Conservation (phyloP, 352 stramenopile genomes). For the Globisporangium barbulae region DNA sequence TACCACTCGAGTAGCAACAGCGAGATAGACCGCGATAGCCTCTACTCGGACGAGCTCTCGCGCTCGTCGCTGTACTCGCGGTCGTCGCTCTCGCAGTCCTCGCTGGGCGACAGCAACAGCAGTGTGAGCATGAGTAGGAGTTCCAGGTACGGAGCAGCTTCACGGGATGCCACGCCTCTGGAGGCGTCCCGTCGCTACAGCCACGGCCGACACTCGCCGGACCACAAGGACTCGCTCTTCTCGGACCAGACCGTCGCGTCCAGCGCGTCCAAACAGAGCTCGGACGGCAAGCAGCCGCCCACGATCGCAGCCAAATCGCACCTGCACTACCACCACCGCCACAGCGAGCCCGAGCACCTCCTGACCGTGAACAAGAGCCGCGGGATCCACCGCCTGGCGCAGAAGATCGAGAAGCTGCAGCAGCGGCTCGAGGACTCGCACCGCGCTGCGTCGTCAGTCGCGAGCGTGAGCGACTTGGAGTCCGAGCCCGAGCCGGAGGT, state of each 20-base stretch:
- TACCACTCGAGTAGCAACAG: slow-evolving; percentile 11
- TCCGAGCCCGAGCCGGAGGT: slow-evolving; percentile 33
- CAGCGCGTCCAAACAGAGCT: slow-evolving; percentile 19
- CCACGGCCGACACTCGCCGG: slow-evolving; percentile 1
- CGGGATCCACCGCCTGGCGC: slow-evolving; percentile 39
- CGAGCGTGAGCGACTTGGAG: slow-evolving; percentile 18
- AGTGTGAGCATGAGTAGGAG: background rate
- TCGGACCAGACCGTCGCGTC: slow-evolving; percentile 18
- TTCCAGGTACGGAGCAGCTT: slow-evolving; percentile 3
- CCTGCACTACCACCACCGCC: slow-evolving; percentile 3
- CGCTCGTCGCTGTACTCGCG: slow-evolving; percentile 11
- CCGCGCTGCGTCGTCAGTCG: slow-evolving; percentile 19
- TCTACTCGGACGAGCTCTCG: slow-evolving; percentile 2
- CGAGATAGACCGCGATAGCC: slow-evolving; percentile 6
- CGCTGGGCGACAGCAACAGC: slow-evolving; percentile 3
- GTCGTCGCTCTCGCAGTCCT: slow-evolving; percentile 15
- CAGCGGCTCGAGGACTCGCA: slow-evolving; percentile 38
- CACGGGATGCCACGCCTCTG: background rate
- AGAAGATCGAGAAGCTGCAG: slow-evolving; percentile 48
- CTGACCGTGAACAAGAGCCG: slow-evolving; percentile 32
- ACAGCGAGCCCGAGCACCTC: slow-evolving; percentile 13
- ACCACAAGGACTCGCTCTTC: slow-evolving; percentile 18
- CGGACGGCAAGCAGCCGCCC: slow-evolving; percentile 7
- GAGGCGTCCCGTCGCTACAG: background rate
- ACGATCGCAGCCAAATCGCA: slow-evolving; percentile 7